Base-by-base conservation (phyloP, 768 basidiomycete genomes). In the Tylopilus sp. region DNA sequence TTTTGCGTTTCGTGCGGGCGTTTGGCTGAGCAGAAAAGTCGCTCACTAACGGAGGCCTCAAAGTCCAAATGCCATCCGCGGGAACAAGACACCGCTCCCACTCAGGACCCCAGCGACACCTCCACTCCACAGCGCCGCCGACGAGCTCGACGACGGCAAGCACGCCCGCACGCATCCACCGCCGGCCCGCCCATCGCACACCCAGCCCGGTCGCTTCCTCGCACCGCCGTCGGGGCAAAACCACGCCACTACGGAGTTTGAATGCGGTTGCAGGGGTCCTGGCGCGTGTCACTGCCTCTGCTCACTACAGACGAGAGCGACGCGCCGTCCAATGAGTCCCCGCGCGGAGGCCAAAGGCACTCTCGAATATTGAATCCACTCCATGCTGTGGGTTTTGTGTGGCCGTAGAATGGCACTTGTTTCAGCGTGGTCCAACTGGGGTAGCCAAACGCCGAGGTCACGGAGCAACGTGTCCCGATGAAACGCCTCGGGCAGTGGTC, bases 251-350 rank as follows among this genome's bases (percentile, higher is more conserved):
- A 14, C 65, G 65, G 67, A 67, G 65, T 69, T 67, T 63, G 57
- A 67, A 69, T 69, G 25, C 33, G 51, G 56, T 56, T 47, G 38
- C 56, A 40, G 68, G 69, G 68, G 68, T 69, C 69, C 57, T 28
- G 8, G 26, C 55, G 41, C 61, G 28, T 68, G 67, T 24, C 11
- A 6, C 16, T 42, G 25, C 13, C n/a, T 26, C 41, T 42, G 40
- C 22, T 41, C 40, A 41, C 16, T 13, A 24, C 13, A 4, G 7
- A 12, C 9, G 17, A 5, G 17, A 36, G n/a, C n/a, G n/a, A n/a
- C n/a, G n/a, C n/a, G n/a, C n/a, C n/a, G n/a, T n/a, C n/a, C n/a
- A n/a, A n/a, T n/a, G n/a, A n/a, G n/a, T n/a, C n/a, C n/a, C n/a
- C n/a, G n/a, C n/a, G n/a, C n/a, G n/a, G n/a, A n/a, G n/a, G n/a